A percentile compares a stretch with the other conserved stretches of the same genome.
phyloP scores from a whole-genome alignment of 495 filamentous ascomycete genomes.

The Aspergillus hancockii region DNA sequence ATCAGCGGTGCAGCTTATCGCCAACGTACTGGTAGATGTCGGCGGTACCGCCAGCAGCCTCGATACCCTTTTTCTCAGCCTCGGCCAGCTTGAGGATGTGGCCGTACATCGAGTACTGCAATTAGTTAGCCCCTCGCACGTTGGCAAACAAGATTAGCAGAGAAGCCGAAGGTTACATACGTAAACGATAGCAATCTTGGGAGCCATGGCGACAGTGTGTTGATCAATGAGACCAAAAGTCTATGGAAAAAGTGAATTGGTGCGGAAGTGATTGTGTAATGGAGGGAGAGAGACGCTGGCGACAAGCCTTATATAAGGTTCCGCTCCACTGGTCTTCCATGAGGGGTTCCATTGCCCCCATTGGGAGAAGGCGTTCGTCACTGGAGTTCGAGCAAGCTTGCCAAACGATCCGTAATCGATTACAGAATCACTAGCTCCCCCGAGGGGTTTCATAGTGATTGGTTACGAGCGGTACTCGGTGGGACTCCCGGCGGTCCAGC shows the following conservation, averaged over 20 bases:
- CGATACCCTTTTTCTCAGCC: conserved; percentile 87
- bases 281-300: not conserved
- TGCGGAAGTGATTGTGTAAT: not conserved
- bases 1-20: not conserved
- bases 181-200: conserved; percentile 88
- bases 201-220: conserved; percentile 70
- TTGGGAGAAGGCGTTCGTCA: not conserved
- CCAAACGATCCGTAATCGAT: conserved; percentile 39
- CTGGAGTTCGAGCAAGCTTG: conserved; percentile 2
- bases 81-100: conserved; percentile 83
- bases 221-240: conserved; percentile 6
- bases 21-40: conserved; percentile 75
- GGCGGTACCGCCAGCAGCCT: conserved; percentile 77
- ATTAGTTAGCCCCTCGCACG: conserved; percentile 17
- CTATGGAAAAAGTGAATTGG: conserved; percentile 4
- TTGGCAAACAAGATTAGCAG: not conserved
- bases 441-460: conserved; percentile 3
- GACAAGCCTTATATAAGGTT: not conserved
- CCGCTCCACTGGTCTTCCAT: not conserved
- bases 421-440: conserved; percentile 28
- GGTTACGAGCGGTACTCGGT: not conserved
- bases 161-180: conserved; percentile 51
- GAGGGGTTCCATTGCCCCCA: not conserved
- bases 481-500: not conserved
- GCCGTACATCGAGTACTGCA: conserved; percentile 93